These are phyloP conservation scores for Crucihimalaya himalaica DNA, from an alignment of 345 rosid species.

Conservation along the genomic window DNA sequence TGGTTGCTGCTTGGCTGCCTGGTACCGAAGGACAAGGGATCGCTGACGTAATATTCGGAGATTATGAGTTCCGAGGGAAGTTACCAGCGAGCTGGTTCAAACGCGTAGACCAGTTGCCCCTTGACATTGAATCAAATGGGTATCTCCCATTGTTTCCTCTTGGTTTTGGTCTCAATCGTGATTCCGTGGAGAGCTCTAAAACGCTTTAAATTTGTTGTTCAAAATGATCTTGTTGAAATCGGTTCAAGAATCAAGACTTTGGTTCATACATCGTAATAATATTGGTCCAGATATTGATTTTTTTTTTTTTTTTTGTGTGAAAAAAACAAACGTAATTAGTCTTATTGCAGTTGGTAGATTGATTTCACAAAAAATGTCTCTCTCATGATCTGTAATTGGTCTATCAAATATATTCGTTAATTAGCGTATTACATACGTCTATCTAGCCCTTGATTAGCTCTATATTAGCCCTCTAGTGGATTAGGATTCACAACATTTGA, in stretches of 20 bases:
- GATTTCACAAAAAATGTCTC: not conserved
- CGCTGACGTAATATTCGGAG: constrained; percentile 20
- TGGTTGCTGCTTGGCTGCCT: constrained; percentile 47
- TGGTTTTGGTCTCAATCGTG: constrained; percentile 53
- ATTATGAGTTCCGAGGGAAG: constrained; percentile 25
- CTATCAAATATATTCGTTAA: not conserved
- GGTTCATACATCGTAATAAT: not conserved
- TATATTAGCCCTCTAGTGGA: not conserved
- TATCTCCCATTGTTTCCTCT: constrained; percentile 60
- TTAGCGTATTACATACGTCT: not conserved
- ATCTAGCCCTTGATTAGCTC: not conserved
- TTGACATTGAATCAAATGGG: constrained; percentile 46
- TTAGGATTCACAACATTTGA: not conserved
- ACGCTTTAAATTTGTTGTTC: not conserved
- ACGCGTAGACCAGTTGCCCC: constrained; percentile 47
- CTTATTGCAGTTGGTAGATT: not conserved
- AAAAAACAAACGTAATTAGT: too few relatives aligned
- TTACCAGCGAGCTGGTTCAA: constrained; percentile 30
- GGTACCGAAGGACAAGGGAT: constrained; percentile 26
- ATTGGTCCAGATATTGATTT: too few relatives aligned
- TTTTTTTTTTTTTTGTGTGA: too few relatives aligned
- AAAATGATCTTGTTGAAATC: not conserved
- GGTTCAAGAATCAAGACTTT: not conserved
- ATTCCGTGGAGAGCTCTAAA: not conserved
- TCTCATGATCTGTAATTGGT: not conserved